These are phyloP conservation scores for Fonsecaea pugnacius DNA, from an alignment of 2,329 filamentous ascomycete genomes.

Conservation along the genomic window DNA sequence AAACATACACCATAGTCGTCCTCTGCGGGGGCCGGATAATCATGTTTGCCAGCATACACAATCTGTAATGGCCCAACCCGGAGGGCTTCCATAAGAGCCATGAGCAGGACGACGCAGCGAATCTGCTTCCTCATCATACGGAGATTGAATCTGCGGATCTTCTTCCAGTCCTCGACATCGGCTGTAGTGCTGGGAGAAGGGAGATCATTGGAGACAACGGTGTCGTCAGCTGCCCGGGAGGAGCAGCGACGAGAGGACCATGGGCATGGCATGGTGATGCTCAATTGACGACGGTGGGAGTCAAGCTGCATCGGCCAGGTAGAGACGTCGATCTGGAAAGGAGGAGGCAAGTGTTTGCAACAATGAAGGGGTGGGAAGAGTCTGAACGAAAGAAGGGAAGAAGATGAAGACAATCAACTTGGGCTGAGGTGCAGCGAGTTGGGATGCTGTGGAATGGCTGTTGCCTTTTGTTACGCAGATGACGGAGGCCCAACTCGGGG, in stretches of 20 bases:
- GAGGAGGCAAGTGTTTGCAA: not conserved
- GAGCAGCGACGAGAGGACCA: constrained; percentile 30
- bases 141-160: constrained; percentile 33
- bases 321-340: not conserved
- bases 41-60: constrained; percentile 35
- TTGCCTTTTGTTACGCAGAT: constrained; percentile 4
- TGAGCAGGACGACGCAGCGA: constrained; percentile 33
- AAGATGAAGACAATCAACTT: not conserved
- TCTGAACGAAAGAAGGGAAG: not conserved
- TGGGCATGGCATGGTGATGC: constrained; percentile 35
- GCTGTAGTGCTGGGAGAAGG: constrained; percentile 23
- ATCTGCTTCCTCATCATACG: constrained; percentile 36
- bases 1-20: constrained; percentile 36
- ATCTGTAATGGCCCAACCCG: constrained; percentile 34
- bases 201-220: constrained; percentile 13
- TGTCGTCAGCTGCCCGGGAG: constrained; percentile 13
- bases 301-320: constrained; percentile 34
- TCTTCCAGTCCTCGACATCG: constrained; percentile 34
- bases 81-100: constrained; percentile 35
- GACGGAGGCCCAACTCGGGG: not conserved
- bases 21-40: constrained; percentile 27
- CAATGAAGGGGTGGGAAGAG: not conserved
- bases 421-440: not conserved
- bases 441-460: not conserved
- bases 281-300: constrained; percentile 35